Conservation (phyloP, 345 rosid species). For the Hibiscus mutabilis region DNA sequence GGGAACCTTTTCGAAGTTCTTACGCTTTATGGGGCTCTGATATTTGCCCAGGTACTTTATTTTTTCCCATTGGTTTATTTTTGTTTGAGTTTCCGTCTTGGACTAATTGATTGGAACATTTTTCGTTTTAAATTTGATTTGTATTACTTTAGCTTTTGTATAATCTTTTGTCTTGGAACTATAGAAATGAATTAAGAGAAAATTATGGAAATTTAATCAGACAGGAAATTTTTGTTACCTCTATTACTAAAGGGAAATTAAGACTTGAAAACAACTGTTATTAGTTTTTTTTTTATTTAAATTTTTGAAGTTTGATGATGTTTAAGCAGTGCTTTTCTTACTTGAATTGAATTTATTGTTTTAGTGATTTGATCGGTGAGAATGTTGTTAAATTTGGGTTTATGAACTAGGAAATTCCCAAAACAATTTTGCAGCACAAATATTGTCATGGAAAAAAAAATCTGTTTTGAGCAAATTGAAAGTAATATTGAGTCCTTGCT, state of each 20-base stretch:
- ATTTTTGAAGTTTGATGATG: not conserved
- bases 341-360: not conserved
- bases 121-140: not conserved
- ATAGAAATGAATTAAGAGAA: not conserved
- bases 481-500: slow-evolving; percentile 10
- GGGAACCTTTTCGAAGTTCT: not conserved
- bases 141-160: not conserved
- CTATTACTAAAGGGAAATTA: not conserved
- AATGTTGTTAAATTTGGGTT: not conserved
- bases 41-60: slow-evolving; percentile 11
- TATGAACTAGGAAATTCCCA: not conserved
- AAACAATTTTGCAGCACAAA: slow-evolving; percentile 8
- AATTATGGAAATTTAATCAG: not conserved
- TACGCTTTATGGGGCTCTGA: not conserved
- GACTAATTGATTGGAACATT: not conserved
- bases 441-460: not conserved
- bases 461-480: slow-evolving; percentile 9
- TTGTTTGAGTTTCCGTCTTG: not conserved
- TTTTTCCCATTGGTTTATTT: not conserved
- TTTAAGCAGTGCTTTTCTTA: not conserved
- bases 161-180: not conserved
- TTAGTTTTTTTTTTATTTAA: not conserved
- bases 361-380: not conserved
- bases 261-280: not conserved
- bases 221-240: not conserved